A percentile compares a stretch with the other conserved stretches of the same genome.
Conservation (phyloP, 1,284 basidiomycete genomes). For the Puccinia triticina region DNA sequence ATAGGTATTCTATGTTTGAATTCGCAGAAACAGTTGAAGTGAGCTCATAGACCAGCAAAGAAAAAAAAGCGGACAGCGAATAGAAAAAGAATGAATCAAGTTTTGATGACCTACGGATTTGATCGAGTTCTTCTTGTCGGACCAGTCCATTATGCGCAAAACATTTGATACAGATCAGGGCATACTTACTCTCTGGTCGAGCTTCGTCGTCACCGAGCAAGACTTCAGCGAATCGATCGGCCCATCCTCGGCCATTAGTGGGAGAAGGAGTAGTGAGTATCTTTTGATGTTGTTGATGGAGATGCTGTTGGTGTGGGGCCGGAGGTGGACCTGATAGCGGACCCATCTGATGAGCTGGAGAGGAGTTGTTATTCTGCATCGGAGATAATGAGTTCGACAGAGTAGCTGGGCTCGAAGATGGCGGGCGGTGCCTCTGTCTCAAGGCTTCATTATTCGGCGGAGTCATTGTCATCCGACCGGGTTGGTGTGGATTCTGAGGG, state of each 20-base stretch:
- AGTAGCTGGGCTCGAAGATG: conserved; percentile 18
- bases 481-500: neutral
- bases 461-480: conserved; percentile 9
- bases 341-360: conserved; percentile 10
- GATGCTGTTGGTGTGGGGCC: conserved; percentile 85
- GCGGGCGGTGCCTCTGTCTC: conserved; percentile 8
- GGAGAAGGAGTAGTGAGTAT: conserved; percentile 22
- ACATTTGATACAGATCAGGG: conserved; percentile 90
- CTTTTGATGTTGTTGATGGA: conserved; percentile 58
- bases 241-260: conserved; percentile 65
- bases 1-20: conserved; percentile 29
- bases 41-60: neutral
- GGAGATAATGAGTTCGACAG: neutral
- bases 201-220: conserved; percentile 80
- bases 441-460: conserved; percentile 12
- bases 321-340: neutral
- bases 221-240: conserved; percentile 82
- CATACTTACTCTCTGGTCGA: conserved; percentile 69
- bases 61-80: neutral
- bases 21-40: neutral
- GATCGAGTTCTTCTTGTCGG: conserved; percentile 82
- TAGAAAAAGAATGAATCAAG: no score
- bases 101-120: conserved; percentile 73
- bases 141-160: conserved; percentile 93
- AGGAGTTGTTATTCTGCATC: neutral